Base-by-base conservation (phyloP, 164 flowering plant species). In the Stephania japonica region DNA sequence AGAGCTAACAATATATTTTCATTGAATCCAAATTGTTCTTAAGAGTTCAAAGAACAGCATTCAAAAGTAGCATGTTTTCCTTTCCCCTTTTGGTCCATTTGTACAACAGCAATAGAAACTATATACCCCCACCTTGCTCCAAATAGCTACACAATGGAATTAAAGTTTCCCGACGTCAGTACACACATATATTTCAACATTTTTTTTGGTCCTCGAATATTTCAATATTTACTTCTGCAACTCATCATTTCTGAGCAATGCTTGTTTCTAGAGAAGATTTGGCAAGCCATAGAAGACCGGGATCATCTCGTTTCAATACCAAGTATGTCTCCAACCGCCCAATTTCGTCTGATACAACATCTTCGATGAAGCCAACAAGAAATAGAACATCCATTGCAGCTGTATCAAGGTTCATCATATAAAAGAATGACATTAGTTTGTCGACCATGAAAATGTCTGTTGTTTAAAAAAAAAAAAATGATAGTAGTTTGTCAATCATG, bases 231-330 rank as follows among this genome's bases (percentile, higher is more conserved):
- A 32, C 38, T 47, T 47, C 16, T 14, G 27, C 38, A 6, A 25
- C 13, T 65, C 18, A 67, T 69, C 16, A n/a, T 81, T 78, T 80
- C 62, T 74, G 80, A 23, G 84, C 83, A 69, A 84, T 77, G 78
- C 80, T 71, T 42, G 86, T 78, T 79, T 95, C 99, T 11, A 95
- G 81, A 65, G 90, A 86, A 24, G 97, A 91, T 79, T 92, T 94
- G 21, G 88, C 99, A 53, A 94, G 96, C 97, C 99, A 94, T 75
- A 91, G 76, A 53, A 92, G 76, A 62, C 94, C 99, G 0, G 94
- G 98, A 75, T 93, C 99, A 66, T 89, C 86, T 69, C 97, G 85
- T 81, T 88, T 93, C 80, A 95, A 66, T 71, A 91, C 91, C 75
- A 95, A 70, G 69, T 82, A 93, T 13, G 90, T 78, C 75, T 91